Conservation (phyloP, 1,284 basidiomycete genomes). For the Sanghuangporus weigelae region DNA sequence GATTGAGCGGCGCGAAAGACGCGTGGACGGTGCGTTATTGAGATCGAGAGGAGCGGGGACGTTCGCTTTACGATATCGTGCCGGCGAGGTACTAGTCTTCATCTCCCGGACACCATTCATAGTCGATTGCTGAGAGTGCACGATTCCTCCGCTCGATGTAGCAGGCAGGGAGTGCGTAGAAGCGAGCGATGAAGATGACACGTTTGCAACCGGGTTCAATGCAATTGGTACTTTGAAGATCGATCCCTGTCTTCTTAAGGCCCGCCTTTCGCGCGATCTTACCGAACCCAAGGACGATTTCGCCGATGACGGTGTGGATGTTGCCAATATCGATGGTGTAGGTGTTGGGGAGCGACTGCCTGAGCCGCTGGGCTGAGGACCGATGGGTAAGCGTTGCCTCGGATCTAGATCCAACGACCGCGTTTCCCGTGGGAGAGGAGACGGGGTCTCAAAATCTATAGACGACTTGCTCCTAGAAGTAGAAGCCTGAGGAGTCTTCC, state of each 20-base stretch:
- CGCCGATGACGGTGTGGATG: slow-evolving; percentile 1
- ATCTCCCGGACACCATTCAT: slow-evolving; percentile 2
- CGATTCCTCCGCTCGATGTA: neutral
- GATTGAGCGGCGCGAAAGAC: slow-evolving; percentile 4
- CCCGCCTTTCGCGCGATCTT: neutral
- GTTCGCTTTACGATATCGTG: slow-evolving; percentile 21
- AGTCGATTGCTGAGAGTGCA: neutral
- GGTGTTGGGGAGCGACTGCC: slow-evolving; percentile 10
- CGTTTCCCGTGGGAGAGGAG: neutral
- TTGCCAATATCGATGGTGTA: neutral
- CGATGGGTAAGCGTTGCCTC: slow-evolving; percentile 25
- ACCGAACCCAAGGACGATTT: neutral
- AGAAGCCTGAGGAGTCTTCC: slow-evolving; percentile 53
- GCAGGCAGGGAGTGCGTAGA: slow-evolving; percentile 1
- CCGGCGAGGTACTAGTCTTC: slow-evolving; percentile 1
- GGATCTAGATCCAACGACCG: slow-evolving; percentile 9
- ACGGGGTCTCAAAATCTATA: slow-evolving; percentile 38
- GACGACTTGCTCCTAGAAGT: slow-evolving; percentile 41
- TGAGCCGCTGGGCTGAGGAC: slow-evolving; percentile 13
- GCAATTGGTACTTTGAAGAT: slow-evolving; percentile 10
- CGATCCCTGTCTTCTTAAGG: slow-evolving; percentile 10
- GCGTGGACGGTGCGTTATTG: slow-evolving; percentile 1
- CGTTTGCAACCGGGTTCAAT: neutral
- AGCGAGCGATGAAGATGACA: slow-evolving; percentile 7
- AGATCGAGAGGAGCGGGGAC: slow-evolving; percentile 25